These are phyloP conservation scores for Gastrodia elata DNA, from an alignment of 106 monocot genomes.

Conservation along the genomic window DNA sequence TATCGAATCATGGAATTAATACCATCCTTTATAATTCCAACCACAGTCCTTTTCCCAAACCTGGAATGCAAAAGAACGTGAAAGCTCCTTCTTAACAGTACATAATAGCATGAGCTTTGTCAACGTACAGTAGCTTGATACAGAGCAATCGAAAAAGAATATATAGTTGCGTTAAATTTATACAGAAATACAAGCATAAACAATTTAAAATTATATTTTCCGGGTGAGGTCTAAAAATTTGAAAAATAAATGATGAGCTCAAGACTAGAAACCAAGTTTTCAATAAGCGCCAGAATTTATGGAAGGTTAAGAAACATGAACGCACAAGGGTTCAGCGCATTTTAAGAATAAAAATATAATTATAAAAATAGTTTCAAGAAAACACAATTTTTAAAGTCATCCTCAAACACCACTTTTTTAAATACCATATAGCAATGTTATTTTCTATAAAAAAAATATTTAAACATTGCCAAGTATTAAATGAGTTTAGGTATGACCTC, in stretches of 20 bases:
- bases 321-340: too few relatives aligned
- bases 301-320: too few relatives aligned
- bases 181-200: neutral
- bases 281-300: neutral
- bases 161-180: neutral
- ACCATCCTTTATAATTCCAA: constrained; percentile 56
- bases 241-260: neutral
- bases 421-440: too few relatives aligned
- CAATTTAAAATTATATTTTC: neutral
- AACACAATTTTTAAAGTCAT: too few relatives aligned
- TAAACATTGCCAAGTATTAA: too few relatives aligned
- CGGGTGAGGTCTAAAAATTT: neutral
- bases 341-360: too few relatives aligned
- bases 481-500: too few relatives aligned
- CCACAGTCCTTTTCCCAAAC: constrained; percentile 41
- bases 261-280: neutral
- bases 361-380: too few relatives aligned
- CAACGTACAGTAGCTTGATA: neutral
- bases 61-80: constrained; percentile 17
- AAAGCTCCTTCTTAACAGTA: neutral
- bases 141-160: neutral
- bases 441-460: too few relatives aligned
- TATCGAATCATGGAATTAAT: constrained; percentile 62
- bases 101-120: neutral
- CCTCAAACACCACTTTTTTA: too few relatives aligned